Evolutionary conservation across 176 grass and related monocot genomes (phyloP).

Genomic region (Aegilops sharonensis): DNA sequence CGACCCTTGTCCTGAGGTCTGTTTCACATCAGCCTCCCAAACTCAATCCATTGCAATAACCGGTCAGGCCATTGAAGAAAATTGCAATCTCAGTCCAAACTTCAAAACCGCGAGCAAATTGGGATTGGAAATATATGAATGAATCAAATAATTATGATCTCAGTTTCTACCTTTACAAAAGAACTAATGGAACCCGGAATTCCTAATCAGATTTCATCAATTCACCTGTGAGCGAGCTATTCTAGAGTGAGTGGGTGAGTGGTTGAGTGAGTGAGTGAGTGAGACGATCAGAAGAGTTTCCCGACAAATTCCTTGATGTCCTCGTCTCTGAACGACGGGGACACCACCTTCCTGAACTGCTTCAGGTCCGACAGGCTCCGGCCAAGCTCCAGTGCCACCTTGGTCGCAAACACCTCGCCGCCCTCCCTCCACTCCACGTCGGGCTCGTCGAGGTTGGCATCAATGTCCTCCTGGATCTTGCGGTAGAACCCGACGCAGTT

Average conservation of each 20-base stretch:
- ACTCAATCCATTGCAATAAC: no score
- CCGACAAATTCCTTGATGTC: slow-evolving; percentile 32
- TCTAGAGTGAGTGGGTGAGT: no score
- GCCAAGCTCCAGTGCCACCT: slow-evolving; percentile 29
- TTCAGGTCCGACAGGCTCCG: slow-evolving; percentile 28
- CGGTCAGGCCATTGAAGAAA: not conserved
- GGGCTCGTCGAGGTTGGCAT: slow-evolving; percentile 24
- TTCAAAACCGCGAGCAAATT: no score
- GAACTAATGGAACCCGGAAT: not conserved
- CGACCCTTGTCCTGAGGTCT: no score
- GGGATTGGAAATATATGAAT: not conserved
- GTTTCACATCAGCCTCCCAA: no score
- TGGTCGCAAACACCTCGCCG: slow-evolving; percentile 52
- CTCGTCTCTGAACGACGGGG: slow-evolving; percentile 22
- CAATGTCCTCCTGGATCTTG: slow-evolving; percentile 55
- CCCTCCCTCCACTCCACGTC: slow-evolving; percentile 47
- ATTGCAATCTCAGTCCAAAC: not conserved
- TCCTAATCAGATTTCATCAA: not conserved
- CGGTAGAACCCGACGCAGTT: slow-evolving; percentile 26
- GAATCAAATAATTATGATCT: not conserved
- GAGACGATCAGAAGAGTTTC: not conserved
- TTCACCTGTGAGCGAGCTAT: not conserved
- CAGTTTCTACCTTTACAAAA: not conserved
- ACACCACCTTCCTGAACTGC: slow-evolving; percentile 38
- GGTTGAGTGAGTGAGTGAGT: no score